Evolutionary conservation across 2,329 filamentous ascomycete species (phyloP).

Genomic region (Colletotrichum melonis): DNA sequence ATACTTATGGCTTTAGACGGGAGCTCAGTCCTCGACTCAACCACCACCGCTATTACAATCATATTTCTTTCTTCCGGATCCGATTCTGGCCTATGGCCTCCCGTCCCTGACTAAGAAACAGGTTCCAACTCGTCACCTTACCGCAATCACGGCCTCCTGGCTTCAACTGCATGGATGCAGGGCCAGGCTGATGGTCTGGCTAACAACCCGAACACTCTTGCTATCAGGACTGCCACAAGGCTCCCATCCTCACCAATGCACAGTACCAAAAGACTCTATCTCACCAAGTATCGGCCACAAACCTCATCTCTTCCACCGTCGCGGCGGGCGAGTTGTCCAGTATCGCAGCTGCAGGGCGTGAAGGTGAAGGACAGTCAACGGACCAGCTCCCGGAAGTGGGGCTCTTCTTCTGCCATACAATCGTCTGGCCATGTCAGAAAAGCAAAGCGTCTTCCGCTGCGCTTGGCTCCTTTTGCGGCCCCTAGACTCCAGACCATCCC

Average conservation of each 20-base stretch:
- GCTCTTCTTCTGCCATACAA: neutral
- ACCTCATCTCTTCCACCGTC: neutral
- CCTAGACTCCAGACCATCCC: constrained; percentile 16
- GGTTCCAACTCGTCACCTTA: neutral
- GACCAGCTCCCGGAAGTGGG: neutral
- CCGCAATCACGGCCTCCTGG: neutral
- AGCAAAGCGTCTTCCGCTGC: neutral
- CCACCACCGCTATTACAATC: too few relatives aligned
- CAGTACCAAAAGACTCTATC: neutral
- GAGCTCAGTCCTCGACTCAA: neutral
- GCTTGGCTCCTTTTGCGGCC: neutral
- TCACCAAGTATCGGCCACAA: neutral
- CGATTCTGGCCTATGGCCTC: constrained; percentile 12
- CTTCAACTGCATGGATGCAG: neutral
- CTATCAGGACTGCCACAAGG: neutral
- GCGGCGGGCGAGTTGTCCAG: constrained; percentile 13
- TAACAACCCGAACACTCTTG: neutral
- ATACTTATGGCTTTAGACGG: neutral
- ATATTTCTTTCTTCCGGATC: constrained; percentile 2
- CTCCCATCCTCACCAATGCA: neutral
- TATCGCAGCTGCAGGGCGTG: neutral
- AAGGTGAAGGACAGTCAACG: neutral
- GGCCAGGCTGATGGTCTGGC: neutral
- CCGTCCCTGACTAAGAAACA: constrained; percentile 14
- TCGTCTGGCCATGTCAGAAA: neutral